Conservation (phyloP, 2,329 filamentous ascomycete genomes). For the Botryotinia globosa region DNA sequence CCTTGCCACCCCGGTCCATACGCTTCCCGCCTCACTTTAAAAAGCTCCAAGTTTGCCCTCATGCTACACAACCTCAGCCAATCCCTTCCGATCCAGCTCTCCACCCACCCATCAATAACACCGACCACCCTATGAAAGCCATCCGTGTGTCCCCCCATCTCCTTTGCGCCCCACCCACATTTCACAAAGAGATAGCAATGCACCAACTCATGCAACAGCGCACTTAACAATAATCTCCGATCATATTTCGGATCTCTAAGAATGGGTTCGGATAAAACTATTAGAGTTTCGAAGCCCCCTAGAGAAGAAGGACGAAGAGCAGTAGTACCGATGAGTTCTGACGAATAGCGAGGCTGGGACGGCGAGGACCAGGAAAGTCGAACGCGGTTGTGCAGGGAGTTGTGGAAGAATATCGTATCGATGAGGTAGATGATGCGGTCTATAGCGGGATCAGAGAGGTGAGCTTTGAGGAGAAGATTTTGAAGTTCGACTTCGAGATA, state of each 20-base stretch:
- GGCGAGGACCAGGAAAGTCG: conserved; percentile 57
- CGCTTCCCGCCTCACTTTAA: conserved; percentile 35
- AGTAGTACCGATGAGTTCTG: conserved; percentile 60
- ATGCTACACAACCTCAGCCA: conserved; percentile 56
- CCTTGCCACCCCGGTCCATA: neutral
- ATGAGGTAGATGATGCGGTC: conserved; percentile 57
- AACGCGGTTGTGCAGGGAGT: conserved; percentile 55
- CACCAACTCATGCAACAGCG: conserved; percentile 65
- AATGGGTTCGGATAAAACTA: conserved; percentile 59
- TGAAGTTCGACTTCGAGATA: conserved; percentile 24
- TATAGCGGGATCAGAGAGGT: neutral
- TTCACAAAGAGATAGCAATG: conserved; percentile 64
- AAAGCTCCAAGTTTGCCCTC: conserved; percentile 59
- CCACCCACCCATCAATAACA: conserved; percentile 60
- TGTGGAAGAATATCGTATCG: conserved; percentile 62
- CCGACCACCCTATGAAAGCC: conserved; percentile 58
- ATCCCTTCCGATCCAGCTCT: conserved; percentile 48
- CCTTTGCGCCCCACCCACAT: conserved; percentile 56
- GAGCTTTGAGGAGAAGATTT: conserved; percentile 3
- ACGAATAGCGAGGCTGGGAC: conserved; percentile 49
- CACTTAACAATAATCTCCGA: conserved; percentile 59
- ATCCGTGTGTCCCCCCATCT: conserved; percentile 57
- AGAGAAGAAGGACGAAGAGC: conserved; percentile 46
- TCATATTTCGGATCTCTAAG: conserved; percentile 52
- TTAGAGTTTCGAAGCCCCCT: conserved; percentile 59